These are phyloP conservation scores for Cytospora mali DNA, from an alignment of 2,329 filamentous ascomycete species.

Conservation along the genomic window DNA sequence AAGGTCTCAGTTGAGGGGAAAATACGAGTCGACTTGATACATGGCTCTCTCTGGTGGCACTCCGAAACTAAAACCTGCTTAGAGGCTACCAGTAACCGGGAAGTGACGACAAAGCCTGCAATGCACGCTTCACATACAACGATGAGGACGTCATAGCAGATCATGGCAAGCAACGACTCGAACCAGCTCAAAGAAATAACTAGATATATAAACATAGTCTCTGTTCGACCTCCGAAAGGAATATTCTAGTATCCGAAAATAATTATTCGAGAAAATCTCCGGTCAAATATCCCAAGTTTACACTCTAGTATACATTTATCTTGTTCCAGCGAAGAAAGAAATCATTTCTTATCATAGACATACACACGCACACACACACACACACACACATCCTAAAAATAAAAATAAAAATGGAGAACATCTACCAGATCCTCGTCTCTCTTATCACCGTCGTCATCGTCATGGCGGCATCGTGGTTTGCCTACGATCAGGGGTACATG, in stretches of 20 bases:
- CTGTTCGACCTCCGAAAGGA: not conserved
- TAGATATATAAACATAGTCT: not conserved
- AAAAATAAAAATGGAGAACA: slow-evolving; percentile 28
- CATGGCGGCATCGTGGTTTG: slow-evolving; percentile 38
- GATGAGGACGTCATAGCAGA: slow-evolving; percentile 20
- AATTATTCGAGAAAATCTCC: not conserved
- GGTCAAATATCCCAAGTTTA: not conserved
- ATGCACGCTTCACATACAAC: not conserved
- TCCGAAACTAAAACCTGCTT: slow-evolving; percentile 20
- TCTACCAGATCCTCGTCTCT: slow-evolving; percentile 33
- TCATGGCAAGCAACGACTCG: not conserved
- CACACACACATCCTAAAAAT: too few species aligned
- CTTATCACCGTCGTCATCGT: slow-evolving; percentile 35
- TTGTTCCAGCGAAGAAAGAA: too few species aligned
- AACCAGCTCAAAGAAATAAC: not conserved
- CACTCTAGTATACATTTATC: too few species aligned
- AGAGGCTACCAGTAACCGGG: slow-evolving; percentile 10
- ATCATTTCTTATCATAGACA: too few species aligned
- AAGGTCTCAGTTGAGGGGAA: not conserved
- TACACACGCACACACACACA: too few species aligned
- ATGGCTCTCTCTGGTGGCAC: not conserved
- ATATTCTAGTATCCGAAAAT: not conserved
- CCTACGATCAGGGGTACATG: slow-evolving; percentile 42
- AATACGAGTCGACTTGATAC: not conserved
- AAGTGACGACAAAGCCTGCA: slow-evolving; percentile 16